Evolutionary conservation across 208 protist genomes (phyloP), one percentile per base, ranked within the genome.

Genomic region (Trypanosomatidae sp.): DNA sequence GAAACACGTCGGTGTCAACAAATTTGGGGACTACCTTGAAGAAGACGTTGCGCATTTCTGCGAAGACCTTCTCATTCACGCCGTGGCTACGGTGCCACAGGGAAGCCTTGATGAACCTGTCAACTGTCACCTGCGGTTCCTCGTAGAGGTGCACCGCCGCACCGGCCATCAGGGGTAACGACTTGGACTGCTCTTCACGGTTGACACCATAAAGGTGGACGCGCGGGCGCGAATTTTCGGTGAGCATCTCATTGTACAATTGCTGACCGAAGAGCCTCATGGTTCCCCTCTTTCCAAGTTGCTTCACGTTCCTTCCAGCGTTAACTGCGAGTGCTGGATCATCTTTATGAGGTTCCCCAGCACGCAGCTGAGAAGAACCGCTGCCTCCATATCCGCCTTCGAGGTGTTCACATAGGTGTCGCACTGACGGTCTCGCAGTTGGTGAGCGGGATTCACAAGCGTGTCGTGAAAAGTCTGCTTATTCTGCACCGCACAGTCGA

Each of bases 1-100:
- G 74, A 58, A 89, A 95, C 8, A 91, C 84, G 52, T 83, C 77
- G 5, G 79, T 49, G 15, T 88, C 88, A 52, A 95, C 83, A 66
- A 90, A 92, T 52, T 84, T 85, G 7, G 90, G 88, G 44, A 95
- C 92, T 5, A 89, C 84, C 66, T 80, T 85, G 65, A 95, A 91
- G 64, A 95, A 93, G 12, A 86, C 74, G 36, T 83, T 80, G 53
- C 79, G 67, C 84, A 92, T 90, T 33, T 82, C 72, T n/a, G 71
- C 65, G 64, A 93, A 88, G 15, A 85, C 73, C 19, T 85, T 74
- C 19, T 33, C 73, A 17, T 76, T 88, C 25, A 91, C 85, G 58
- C 86, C 90, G 76, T 93, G 91, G 41, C 82, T 82, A 28, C 90
- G 83, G 71, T 92, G 88, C 4, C 88, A 78, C 28, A 86, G 88